phyloP scores from a whole-genome alignment of 208 protist species.

The Trypanosomatidae sp. region DNA sequence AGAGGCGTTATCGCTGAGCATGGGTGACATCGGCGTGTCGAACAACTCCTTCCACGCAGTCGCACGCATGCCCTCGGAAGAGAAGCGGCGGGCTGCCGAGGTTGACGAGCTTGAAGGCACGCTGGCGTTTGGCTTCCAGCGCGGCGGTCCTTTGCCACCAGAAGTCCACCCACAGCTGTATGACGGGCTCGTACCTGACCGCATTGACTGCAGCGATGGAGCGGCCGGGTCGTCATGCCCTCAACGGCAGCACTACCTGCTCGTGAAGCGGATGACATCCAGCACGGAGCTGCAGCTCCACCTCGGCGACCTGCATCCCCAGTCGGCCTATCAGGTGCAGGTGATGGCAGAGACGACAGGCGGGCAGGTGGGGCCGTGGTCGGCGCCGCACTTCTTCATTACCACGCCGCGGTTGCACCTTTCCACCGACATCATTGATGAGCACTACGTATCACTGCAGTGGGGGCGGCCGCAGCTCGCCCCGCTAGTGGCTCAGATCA shows the following conservation, averaged over 20 bases:
- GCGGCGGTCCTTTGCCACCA: constrained; percentile 25
- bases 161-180: constrained; percentile 22
- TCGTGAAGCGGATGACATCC: constrained; percentile 27
- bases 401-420: constrained; percentile 72
- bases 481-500: constrained; percentile 23
- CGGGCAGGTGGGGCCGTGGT: constrained; percentile 82
- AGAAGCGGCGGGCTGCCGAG: constrained; percentile 18
- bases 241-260: constrained; percentile 24
- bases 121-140: constrained; percentile 25
- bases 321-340: constrained; percentile 78
- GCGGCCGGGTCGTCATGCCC: no score
- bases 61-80: constrained; percentile 2
- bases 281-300: constrained; percentile 18
- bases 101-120: constrained; percentile 29
- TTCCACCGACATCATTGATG: constrained; percentile 48
- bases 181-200: constrained; percentile 22
- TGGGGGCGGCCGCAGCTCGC: constrained; percentile 48
- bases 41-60: constrained; percentile 21
- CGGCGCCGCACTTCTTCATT: constrained; percentile 56
- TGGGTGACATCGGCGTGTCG: constrained; percentile 9
- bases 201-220: not conserved
- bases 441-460: constrained; percentile 64
- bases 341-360: constrained; percentile 80
- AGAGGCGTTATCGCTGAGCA: constrained; percentile 16
- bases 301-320: constrained; percentile 15